Evolutionary conservation across 2,329 filamentous ascomycete species (phyloP).

Genomic region (Phaeophleospora eucalypticola): DNA sequence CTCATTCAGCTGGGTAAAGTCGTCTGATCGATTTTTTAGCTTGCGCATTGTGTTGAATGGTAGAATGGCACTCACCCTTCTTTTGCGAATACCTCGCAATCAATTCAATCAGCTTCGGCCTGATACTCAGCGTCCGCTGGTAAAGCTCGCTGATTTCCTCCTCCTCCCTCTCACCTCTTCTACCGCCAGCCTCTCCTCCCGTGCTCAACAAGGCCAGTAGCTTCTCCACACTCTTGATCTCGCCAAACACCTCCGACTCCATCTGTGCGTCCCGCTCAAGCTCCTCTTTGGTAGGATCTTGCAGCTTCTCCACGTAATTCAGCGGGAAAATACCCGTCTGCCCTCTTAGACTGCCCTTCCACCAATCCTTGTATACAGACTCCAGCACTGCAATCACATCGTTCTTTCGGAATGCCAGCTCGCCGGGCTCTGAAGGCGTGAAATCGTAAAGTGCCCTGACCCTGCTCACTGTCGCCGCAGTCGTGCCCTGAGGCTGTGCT

Average conservation of each 20-base stretch:
- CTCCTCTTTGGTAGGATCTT: conserved; percentile 91
- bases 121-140: conserved; percentile 87
- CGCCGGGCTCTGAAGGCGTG: conserved; percentile 85
- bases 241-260: conserved; percentile 75
- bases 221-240: conserved; percentile 75
- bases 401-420: conserved; percentile 93
- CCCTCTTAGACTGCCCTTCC: conserved; percentile 90
- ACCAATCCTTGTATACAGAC: conserved; percentile 99
- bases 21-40: conserved; percentile 56
- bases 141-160: conserved; percentile 92
- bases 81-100: conserved; percentile 99
- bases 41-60: background rate
- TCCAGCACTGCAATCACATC: conserved; percentile 96
- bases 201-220: conserved; percentile 87
- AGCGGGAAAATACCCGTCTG: conserved; percentile 97
- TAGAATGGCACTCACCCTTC: conserved; percentile 72
- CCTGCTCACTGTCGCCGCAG: conserved; percentile 90
- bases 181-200: conserved; percentile 51
- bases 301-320: conserved; percentile 97
- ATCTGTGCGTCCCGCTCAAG: conserved; percentile 93
- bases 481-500: conserved; percentile 64
- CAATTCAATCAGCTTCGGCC: conserved; percentile 93
- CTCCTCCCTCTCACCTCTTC: conserved; percentile 67
- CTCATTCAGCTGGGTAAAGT: conserved; percentile 97
- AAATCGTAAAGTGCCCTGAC: conserved; percentile 95